Base-by-base conservation (phyloP, 805 yeast genomes). In the Candida bentonensis region DNA sequence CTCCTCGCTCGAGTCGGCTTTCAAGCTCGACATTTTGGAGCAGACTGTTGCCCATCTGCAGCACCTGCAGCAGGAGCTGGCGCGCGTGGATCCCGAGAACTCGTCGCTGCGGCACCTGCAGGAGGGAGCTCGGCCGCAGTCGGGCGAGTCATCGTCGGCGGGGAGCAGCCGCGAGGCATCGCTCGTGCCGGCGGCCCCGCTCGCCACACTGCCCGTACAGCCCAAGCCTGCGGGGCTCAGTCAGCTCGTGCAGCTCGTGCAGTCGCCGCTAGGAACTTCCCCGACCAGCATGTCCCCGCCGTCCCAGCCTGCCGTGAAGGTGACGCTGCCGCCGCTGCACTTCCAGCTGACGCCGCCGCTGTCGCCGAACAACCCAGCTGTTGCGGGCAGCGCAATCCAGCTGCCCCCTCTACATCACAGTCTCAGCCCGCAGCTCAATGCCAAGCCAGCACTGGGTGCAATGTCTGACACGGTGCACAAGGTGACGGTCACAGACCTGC, bases 11-110 rank as follows among this genome's bases (percentile, higher is more conserved):
- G 64, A 44, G 79, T 75, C 47, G 81, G 82, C 17, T 79, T 84
- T 78, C 85, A 84, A 84, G 61, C 69, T 84, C 48, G 83, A 87
- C 2, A 81, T 84, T 23, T 63, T 84, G 36, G 87, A 83, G 58
- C 78, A 84, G n/a, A 76, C 89, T 0, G 94, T 84, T 21, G 88
- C 82, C 55, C 83, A 84, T 56, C 78, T 84, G 49, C 68, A 76
- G 48, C 80, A 82, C 54, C 66, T 83, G 42, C 87, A 82, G 57
- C 17, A 26, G 17, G 44, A 40, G 11, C 41, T 42, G 13, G 17
- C 11, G 20, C 36, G 36, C 20, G n/a, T 30, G 5, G 36, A 30
- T 17, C 36, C 36, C 5, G 7, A 30, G 17, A 30, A 30, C 17
- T 9, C 36, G 17, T 5, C 13, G 17, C 11, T 30, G 11, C 17